phyloP scores from a whole-genome alignment of 805 yeast species.

The Metschnikowia drakensbergensis region DNA sequence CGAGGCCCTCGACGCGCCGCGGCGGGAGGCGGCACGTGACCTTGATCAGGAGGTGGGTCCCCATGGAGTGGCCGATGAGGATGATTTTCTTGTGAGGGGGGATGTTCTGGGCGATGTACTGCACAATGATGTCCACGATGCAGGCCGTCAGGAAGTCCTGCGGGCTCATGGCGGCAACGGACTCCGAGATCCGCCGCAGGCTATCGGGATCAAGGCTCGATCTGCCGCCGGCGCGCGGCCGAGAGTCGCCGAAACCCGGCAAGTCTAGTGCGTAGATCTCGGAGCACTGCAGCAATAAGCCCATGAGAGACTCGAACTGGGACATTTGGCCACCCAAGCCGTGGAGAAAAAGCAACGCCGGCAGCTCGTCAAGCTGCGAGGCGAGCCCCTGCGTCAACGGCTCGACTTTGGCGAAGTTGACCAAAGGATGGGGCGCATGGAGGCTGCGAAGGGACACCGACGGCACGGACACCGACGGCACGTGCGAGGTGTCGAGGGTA shows the following conservation, averaged over 20 bases:
- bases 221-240: conserved; percentile 13
- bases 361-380: conserved; percentile 45
- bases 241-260: conserved; percentile 80
- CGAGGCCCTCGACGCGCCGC: conserved; percentile 43
- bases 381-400: conserved; percentile 21
- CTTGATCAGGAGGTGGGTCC: conserved; percentile 53
- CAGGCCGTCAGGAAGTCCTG: conserved; percentile 40
- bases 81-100: conserved; percentile 41
- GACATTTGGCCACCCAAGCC: conserved; percentile 89
- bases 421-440: conserved; percentile 50
- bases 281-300: conserved; percentile 56
- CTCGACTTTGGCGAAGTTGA: conserved; percentile 16
- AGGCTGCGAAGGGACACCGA: conserved; percentile 39
- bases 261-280: conserved; percentile 71
- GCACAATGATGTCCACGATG: conserved; percentile 38
- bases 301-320: conserved; percentile 75
- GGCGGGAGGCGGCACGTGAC: conserved; percentile 36
- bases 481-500: conserved; percentile 28
- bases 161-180: conserved; percentile 32
- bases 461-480: conserved; percentile 20
- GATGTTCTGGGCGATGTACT: conserved; percentile 35
- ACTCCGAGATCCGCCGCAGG: conserved; percentile 28
- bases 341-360: conserved; percentile 67
- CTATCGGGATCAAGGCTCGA: conserved; percentile 29
- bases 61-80: conserved; percentile 73